Conservation (phyloP, 139 green algal species). For the Tetraselmis chui region DNA sequence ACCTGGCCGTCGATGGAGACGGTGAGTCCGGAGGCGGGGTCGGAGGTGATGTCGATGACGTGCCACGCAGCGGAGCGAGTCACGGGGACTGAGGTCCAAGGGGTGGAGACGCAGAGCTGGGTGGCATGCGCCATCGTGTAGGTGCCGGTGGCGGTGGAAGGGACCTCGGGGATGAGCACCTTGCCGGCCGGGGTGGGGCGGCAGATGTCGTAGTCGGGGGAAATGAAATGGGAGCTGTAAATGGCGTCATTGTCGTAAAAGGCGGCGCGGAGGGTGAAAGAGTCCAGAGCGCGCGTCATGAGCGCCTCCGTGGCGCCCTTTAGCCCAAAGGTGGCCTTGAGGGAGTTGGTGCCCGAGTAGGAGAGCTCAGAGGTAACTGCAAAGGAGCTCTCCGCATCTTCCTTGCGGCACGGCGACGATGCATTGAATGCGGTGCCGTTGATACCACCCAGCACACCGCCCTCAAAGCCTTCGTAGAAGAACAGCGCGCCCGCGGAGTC, state of each 20-base stretch:
- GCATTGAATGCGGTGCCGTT: not conserved
- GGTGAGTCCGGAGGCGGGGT: not conserved
- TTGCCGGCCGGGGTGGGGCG: not conserved
- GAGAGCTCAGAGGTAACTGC: constrained; percentile 5
- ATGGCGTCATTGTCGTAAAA: constrained; percentile 18
- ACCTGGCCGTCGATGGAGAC: constrained; percentile 3
- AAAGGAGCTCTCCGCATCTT: not conserved
- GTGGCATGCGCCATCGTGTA: constrained; percentile 3
- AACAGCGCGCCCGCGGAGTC: not conserved
- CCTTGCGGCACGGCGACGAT: not conserved
- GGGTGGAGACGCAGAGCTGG: not conserved
- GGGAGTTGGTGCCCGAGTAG: not conserved
- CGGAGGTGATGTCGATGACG: not conserved
- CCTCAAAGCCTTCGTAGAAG: constrained; percentile 18
- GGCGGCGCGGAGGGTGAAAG: constrained; percentile 3
- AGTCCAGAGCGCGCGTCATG: not conserved
- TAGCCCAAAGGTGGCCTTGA: constrained; percentile 3
- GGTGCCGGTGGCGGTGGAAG: constrained; percentile 6
- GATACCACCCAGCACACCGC: not conserved
- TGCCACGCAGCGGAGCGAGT: not conserved
- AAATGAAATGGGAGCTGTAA: constrained; percentile 8
- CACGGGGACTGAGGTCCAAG: not conserved
- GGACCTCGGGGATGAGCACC: constrained; percentile 2
- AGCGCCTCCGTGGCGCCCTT: constrained; percentile 15
- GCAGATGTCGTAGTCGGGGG: constrained; percentile 21